Evolutionary conservation across 805 yeast species (phyloP), one percentile per base, ranked within the genome.

Genomic region (Yarrowia deformans): DNA sequence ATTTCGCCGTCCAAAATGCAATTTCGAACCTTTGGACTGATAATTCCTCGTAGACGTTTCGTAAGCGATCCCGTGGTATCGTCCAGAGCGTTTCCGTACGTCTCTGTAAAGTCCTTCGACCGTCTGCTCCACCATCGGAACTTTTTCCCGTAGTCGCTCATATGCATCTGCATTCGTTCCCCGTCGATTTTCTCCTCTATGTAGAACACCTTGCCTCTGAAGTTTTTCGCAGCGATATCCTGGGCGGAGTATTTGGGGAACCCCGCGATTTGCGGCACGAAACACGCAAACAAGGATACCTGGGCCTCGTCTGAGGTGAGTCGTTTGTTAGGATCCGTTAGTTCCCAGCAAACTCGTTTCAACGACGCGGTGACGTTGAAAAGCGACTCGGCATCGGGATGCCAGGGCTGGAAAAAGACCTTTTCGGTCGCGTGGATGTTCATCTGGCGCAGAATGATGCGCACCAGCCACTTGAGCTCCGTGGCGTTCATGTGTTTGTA

Each of bases 181-280:
- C 98, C 99, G 77, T 94, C 98, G 79, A 93, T 84, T 76, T 94
- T 94, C 76, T 94, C 98, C 75, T 94, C 98, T 10, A 94, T 86
- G 67, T 83, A 84, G 74, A 92, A 91, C 34, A 82, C 80, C n/a
- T 71, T 71, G 67, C 71, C 77, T 34, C 56, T 77, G 29, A 78
- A 77, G 75, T 90, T 80, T 32, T 77, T 79, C 8, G 77, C 74
- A n/a, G 87, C 84, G 23, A 90, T 77, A 3, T 81, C 79, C 1
- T 81, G 82, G 74, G 88, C 87, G 16, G 84, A 79, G 3, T 80
- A 78, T 39, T 80, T 80, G 0, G 87, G 80, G 70, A 87, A 88
- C 43, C 84, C 81, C 0, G 97, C 88, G 23, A 90, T 78, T 78
- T 91, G 97, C 0, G 98, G 97, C 29, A 85, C 83, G 77, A 93